Conservation (phyloP, 2,329 filamentous ascomycete species). For the Bipolaris bicolor region DNA sequence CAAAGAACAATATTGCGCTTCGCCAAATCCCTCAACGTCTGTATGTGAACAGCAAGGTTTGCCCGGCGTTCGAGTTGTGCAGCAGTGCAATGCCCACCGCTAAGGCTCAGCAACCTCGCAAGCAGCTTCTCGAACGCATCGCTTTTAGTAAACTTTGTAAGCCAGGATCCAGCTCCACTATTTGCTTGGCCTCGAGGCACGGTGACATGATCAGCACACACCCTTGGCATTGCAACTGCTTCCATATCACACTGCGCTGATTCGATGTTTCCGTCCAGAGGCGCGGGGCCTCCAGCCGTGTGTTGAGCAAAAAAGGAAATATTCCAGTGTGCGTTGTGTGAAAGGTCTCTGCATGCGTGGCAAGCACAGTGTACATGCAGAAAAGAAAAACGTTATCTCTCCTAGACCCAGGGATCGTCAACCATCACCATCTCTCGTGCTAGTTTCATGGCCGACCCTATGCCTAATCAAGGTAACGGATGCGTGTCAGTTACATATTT, state of each 20-base stretch:
- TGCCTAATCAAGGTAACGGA: slow-evolving; percentile 5
- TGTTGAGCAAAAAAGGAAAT: too few species aligned
- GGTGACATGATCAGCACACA: slow-evolving; percentile 4
- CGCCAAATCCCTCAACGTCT: neutral
- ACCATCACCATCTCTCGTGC: neutral
- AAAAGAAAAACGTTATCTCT: neutral
- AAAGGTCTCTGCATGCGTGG: neutral
- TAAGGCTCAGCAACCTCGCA: neutral
- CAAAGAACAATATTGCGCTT: neutral
- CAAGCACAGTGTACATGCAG: neutral
- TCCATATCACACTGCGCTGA: neutral
- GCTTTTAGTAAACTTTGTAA: neutral
- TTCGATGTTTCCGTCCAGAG: neutral
- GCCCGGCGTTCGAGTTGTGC: neutral
- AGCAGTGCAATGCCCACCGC: neutral
- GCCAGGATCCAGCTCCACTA: neutral
- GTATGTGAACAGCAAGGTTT: neutral
- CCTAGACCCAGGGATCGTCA: neutral
- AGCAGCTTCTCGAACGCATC: slow-evolving; percentile 6
- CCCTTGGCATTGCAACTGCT: neutral
- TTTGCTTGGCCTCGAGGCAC: slow-evolving; percentile 10
- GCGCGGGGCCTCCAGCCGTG: neutral
- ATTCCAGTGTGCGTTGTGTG: neutral
- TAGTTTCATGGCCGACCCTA: neutral
- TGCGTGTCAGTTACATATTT: neutral